A percentile compares a stretch with the other conserved stretches of the same genome.
These are phyloP conservation scores for Rhodotorula paludigena DNA, from an alignment of 768 basidiomycete species.

Conservation along the genomic window DNA sequence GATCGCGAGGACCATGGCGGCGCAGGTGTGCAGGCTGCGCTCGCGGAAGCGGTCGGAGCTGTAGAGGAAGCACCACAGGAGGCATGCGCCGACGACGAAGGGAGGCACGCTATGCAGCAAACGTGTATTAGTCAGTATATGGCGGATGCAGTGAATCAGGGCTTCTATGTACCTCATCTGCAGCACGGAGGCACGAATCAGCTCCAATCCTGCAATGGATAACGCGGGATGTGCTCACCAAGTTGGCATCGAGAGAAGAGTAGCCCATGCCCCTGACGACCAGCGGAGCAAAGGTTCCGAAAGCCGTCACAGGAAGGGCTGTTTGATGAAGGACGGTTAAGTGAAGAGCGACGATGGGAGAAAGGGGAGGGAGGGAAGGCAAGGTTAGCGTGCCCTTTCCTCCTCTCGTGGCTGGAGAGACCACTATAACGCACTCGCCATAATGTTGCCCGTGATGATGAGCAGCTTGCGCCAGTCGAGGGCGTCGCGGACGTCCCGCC, in stretches of 20 bases:
- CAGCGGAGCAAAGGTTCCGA: conserved; percentile 8
- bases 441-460: conserved; percentile 18
- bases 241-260: conserved; percentile 11
- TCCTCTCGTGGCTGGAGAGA: background rate
- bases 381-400: too few species aligned
- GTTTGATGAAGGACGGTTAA: background rate
- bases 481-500: conserved; percentile 5
- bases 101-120: conserved; percentile 15
- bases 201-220: too few species aligned
- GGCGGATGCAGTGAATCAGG: too few species aligned
- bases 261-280: conserved; percentile 21
- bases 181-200: too few species aligned
- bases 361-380: too few species aligned
- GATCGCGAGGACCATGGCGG: conserved; percentile 34
- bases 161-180: too few species aligned
- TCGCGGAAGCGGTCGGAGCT: conserved; percentile 45
- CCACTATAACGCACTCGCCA: background rate
- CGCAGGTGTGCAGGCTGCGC: conserved; percentile 44
- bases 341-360: background rate
- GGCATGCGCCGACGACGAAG: conserved; percentile 36
- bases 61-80: conserved; percentile 45
- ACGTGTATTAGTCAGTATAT: too few species aligned
- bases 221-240: background rate
- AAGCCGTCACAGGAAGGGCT: background rate
- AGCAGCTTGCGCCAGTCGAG: conserved; percentile 29